Base-by-base conservation (phyloP, 257 asterid genomes). In the Paulownia fortunei region DNA sequence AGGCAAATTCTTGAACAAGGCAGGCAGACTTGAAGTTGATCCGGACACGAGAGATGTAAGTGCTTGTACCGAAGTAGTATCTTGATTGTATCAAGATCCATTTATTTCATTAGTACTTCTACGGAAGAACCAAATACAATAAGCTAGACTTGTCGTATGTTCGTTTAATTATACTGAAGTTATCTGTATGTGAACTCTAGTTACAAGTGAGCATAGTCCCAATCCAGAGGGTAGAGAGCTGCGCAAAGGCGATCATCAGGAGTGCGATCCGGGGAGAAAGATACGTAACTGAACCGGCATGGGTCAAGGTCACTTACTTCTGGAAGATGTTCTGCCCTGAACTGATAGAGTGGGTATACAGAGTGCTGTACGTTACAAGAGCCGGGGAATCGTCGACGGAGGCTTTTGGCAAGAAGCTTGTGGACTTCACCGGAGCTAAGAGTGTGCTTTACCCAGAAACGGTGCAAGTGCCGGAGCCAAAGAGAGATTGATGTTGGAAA, bases 11-110 rank as follows among this genome's bases (percentile, higher is more conserved):
- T 46, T 88, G 10, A 80, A 74, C 73, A 80, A 71, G 30, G 89
- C 70, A 18, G 92, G 93, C 52, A 72, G 79, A 51, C 79, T 81
- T 3, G 88, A 63, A 80, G 88, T 88, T 5, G 90, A 92, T 72
- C 92, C 84, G 68, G 93, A 85, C 59, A 76, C 82, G 82, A 85
- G 92, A 83, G 97, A 90, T 76, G 97, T 92, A 86, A 86, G 90
- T 60, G 5, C 52, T 34, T 16, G 2, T 8, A n/a, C n/a, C n/a
- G n/a, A n/a, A n/a, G n/a, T n/a, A n/a, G 11, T 8, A 49, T 3
- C 52, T 46, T 46, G 16, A 11, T 39, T 39, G 8, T 39, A 19
- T 23, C 32, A 18, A 18, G 62, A 19, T 55, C 46, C 46, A 39
- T 39, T 3, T 41, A 41, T 41, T 61, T 32, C 1, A 3, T 23